Conservation (phyloP, 2,329 filamentous ascomycete species). For the Xylaria arbuscula region DNA sequence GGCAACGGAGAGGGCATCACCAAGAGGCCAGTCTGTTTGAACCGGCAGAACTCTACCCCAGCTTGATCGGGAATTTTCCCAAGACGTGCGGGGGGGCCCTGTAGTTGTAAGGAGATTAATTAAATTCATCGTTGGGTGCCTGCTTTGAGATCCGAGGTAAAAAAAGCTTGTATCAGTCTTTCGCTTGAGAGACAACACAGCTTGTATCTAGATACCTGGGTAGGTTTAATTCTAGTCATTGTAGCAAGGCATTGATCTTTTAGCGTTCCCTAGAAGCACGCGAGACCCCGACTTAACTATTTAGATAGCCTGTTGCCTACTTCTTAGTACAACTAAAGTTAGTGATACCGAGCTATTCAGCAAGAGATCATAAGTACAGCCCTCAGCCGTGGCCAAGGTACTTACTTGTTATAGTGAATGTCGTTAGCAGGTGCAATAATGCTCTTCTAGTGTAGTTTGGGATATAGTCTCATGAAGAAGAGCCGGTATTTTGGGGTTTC, state of each 20-base stretch:
- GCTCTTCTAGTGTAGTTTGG: not conserved
- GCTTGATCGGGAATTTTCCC: not conserved
- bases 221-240: not conserved
- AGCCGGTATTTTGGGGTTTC: not conserved
- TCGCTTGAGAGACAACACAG: not conserved
- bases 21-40: not conserved
- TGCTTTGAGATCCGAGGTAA: not conserved
- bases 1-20: not conserved
- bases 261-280: not conserved
- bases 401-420: not conserved
- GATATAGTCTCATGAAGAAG: not conserved
- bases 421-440: not conserved
- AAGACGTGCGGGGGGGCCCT: not conserved
- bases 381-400: not conserved
- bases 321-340: not conserved
- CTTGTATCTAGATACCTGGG: not conserved
- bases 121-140: not conserved
- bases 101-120: not conserved
- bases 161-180: not conserved
- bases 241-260: not conserved
- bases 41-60: not conserved
- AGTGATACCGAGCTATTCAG: not conserved
- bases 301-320: not conserved
- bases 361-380: not conserved
- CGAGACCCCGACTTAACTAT: not conserved